phyloP scores from a whole-genome alignment of 1,284 basidiomycete species.

The Sanghuangporus baumii region DNA sequence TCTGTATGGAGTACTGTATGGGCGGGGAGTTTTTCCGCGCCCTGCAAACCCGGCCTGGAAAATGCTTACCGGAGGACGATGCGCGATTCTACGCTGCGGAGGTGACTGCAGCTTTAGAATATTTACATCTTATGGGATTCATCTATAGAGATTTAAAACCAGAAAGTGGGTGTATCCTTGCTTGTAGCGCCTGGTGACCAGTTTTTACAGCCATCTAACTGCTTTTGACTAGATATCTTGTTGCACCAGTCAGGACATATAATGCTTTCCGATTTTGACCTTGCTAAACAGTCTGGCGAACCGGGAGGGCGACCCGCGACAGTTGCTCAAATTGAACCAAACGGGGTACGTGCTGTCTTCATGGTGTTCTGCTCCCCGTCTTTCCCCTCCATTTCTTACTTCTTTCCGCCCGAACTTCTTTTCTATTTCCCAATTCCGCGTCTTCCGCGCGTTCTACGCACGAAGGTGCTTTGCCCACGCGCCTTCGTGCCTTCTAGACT shows the following conservation, averaged over 20 bases:
- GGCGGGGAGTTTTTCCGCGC: conserved; percentile 99
- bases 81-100: conserved; percentile 98
- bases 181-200: background rate
- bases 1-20: conserved; percentile 99
- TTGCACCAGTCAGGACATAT: conserved; percentile 98
- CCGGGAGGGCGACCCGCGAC: conserved; percentile 85
- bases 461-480: background rate
- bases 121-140: conserved; percentile 98
- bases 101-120: conserved; percentile 96
- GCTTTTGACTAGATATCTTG: conserved; percentile 73
- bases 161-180: conserved; percentile 71
- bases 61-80: conserved; percentile 93
- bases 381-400: background rate
- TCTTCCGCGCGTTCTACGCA: conserved; percentile 2
- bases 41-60: conserved; percentile 89
- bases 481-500: background rate
- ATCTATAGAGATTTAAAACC: conserved; percentile 99
- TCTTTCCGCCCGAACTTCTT: background rate
- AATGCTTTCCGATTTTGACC: conserved; percentile 98
- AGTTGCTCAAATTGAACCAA: conserved; percentile 82
- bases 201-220: background rate
- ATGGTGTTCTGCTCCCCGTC: conserved; percentile 5
- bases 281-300: conserved; percentile 92
- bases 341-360: conserved; percentile 59
- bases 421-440: conserved; percentile 8